Evolutionary conservation across 495 filamentous ascomycete species (phyloP).

Genomic region (Hypomontagnella submonticulosa): DNA sequence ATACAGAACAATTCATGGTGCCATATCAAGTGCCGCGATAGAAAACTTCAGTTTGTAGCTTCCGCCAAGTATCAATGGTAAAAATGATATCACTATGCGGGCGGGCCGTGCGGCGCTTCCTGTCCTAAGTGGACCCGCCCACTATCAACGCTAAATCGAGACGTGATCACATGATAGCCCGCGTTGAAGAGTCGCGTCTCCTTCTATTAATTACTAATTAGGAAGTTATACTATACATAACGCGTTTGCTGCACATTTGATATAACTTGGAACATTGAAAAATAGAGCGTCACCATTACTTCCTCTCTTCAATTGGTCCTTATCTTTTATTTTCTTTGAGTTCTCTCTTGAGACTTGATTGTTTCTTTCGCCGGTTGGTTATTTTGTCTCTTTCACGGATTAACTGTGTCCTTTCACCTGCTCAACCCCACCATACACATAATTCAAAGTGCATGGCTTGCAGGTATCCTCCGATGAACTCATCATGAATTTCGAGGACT

Average conservation of each 20-base stretch:
- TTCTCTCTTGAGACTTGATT: not conserved
- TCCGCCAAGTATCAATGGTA: conserved; percentile 2
- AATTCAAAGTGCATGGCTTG: not conserved
- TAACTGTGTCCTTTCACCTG: not conserved
- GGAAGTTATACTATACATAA: conserved; percentile 11
- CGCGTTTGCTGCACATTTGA: conserved; percentile 31
- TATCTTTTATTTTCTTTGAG: not conserved
- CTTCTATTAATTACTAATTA: conserved; percentile 33
- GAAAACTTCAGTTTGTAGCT: conserved; percentile 5
- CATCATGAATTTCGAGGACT: conserved; percentile 66
- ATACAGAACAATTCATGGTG: conserved; percentile 36
- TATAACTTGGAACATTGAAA: no score
- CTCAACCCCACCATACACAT: not conserved
- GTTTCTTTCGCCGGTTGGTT: not conserved
- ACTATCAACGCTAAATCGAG: conserved; percentile 27
- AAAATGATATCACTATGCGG: conserved; percentile 36
- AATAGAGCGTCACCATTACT: not conserved
- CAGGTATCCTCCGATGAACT: conserved; percentile 13
- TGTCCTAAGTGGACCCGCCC: not conserved
- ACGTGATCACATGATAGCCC: conserved; percentile 44
- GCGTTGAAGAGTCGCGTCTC: conserved; percentile 38
- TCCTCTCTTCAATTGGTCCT: not conserved
- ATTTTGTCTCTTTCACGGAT: not conserved
- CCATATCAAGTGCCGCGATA: not conserved
- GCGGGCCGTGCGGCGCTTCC: conserved; percentile 11